Conservation (phyloP, 345 rosid species). For the Syzygium aromaticum region DNA sequence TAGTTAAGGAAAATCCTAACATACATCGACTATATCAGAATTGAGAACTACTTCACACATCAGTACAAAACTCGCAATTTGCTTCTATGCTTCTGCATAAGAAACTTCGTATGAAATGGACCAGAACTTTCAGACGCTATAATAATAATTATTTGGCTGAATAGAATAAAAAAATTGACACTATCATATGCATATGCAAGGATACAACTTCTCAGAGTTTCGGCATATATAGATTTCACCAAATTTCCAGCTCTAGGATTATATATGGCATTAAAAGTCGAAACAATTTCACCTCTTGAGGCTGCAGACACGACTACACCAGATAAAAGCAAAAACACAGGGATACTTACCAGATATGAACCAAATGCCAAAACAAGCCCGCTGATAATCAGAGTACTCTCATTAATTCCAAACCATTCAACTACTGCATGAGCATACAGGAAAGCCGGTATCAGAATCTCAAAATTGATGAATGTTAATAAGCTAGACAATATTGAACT, state of each 20-base stretch:
- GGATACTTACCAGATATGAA: conserved; percentile 2
- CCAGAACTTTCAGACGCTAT: neutral
- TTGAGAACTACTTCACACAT: neutral
- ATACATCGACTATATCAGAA: neutral
- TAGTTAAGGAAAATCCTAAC: neutral
- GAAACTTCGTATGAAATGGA: neutral
- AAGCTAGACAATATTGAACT: neutral
- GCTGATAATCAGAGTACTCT: neutral
- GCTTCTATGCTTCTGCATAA: neutral
- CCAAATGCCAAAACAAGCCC: conserved; percentile 2
- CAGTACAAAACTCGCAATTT: neutral
- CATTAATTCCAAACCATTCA: neutral
- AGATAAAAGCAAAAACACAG: neutral
- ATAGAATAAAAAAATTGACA: neutral
- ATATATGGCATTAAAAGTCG: neutral
- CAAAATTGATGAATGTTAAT: neutral
- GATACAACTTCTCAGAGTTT: neutral
- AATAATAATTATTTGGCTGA: neutral
- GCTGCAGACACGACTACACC: neutral
- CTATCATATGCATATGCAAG: neutral
- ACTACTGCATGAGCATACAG: neutral
- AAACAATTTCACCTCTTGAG: neutral
- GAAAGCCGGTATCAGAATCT: neutral
- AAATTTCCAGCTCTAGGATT: neutral
- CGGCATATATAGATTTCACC: neutral